These are phyloP conservation scores for Ganoderma lingzhi DNA, from an alignment of 1,284 basidiomycete species.

Conservation along the genomic window DNA sequence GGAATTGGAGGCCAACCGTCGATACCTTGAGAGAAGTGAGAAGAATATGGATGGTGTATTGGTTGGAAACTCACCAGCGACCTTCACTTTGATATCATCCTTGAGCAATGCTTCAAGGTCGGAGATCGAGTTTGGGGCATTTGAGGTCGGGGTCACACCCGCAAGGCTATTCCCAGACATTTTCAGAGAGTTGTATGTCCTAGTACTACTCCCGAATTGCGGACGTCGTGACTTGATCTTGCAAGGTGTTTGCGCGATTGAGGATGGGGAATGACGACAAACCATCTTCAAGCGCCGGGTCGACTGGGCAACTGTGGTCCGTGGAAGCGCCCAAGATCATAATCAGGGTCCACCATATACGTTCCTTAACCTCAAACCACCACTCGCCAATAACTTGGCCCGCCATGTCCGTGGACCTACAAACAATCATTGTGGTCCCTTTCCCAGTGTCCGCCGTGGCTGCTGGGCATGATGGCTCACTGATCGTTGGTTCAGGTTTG, in stretches of 20 bases:
- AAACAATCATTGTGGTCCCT: constrained; percentile 31
- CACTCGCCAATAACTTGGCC: neutral
- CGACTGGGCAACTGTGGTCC: neutral
- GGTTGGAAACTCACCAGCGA: constrained; percentile 70
- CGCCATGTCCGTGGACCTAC: constrained; percentile 11
- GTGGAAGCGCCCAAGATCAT: constrained; percentile 20
- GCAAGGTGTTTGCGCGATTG: neutral
- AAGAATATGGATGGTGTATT: neutral
- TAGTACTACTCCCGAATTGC: neutral
- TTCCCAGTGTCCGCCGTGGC: constrained; percentile 34
- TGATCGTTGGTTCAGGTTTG: constrained; percentile 40
- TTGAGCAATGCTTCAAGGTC: constrained; percentile 67
- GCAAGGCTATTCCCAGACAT: constrained; percentile 18
- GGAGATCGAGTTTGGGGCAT: constrained; percentile 63
- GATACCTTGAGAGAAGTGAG: constrained; percentile 55
- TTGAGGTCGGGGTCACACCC: constrained; percentile 43
- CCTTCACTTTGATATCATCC: constrained; percentile 88
- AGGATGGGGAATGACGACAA: constrained; percentile 7
- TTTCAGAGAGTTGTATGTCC: too few species aligned
- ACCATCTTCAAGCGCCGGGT: neutral
- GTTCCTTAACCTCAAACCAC: neutral
- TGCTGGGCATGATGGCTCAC: constrained; percentile 22
- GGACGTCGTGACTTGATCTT: neutral
- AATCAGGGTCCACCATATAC: neutral
- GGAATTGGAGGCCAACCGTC: constrained; percentile 57